Base-by-base conservation (phyloP, 78 protist genomes). In the Dictyostelium brefeldianum region DNA sequence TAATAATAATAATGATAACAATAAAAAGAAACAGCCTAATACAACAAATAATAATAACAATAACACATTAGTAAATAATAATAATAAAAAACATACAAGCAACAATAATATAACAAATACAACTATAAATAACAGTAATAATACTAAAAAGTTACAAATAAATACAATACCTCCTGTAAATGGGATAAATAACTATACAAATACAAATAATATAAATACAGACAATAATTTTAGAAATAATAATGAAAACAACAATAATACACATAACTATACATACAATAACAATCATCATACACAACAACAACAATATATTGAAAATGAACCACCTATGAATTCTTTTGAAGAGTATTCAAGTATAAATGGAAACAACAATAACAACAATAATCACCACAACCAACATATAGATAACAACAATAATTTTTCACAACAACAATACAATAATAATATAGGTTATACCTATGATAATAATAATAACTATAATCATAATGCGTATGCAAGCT, bases 271-370 rank as follows among this genome's bases (percentile, higher is more conserved):
- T 59, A 22, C 25, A 59, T 22, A 59, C 11, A 59, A 29, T 59
- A 36, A 36, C 43, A 36, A 36, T 36, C 43, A 36, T 36, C 43
- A 36, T 2, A 36, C 2, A 36, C 43, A 36, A 36, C 43, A 36
- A 36, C 69, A 59, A n/a, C 31, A 59, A 12, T 10, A 59, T 59
- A 29, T 22, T 9, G 25, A 8, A 10, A 22, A 59, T 59, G 25
- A 59, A 22, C n/a, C 69, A 59, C 10, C 69, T 59, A 59, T 59
- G 69, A 59, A 29, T 29, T 59, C 69, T 59, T 59, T 59, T 59
- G 69, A 59, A 59, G 25, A 59, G 8, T 22, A 29, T 59, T 59
- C 69, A 22, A 12, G 9, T 15, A 59, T 59, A 59, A 59, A 59
- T 59, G 31, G 69, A 22, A 59, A 15, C n/a, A 59, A 56, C n/a